These are phyloP conservation scores for Penicillium sp. DNA, from an alignment of 2,329 filamentous ascomycete genomes.

Conservation along the genomic window DNA sequence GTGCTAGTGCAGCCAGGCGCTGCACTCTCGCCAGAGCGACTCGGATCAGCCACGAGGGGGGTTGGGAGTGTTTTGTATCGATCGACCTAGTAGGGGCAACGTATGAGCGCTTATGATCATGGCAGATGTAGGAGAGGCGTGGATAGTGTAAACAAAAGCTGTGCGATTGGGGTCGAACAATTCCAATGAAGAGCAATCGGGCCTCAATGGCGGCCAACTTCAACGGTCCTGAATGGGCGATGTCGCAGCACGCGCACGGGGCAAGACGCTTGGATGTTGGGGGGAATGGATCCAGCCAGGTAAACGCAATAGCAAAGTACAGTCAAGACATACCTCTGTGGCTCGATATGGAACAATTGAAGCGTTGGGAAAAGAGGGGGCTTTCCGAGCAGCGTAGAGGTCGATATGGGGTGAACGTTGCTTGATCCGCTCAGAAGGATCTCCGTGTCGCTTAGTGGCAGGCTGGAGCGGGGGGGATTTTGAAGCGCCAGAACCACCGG, in stretches of 20 bases:
- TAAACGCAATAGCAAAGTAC: not conserved
- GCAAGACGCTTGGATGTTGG: constrained; percentile 14
- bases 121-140: constrained; percentile 4
- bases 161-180: not conserved
- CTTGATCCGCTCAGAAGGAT: constrained; percentile 32
- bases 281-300: constrained; percentile 7
- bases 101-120: constrained; percentile 29
- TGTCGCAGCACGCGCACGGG: constrained; percentile 26
- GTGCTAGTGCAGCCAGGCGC: constrained; percentile 37
- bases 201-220: constrained; percentile 15
- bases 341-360: constrained; percentile 19
- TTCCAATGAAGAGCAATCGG: not conserved
- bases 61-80: constrained; percentile 26
- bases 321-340: constrained; percentile 17
- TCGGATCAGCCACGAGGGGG: constrained; percentile 24
- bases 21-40: constrained; percentile 37
- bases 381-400: constrained; percentile 9
- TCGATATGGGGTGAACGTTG: constrained; percentile 19
- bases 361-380: constrained; percentile 3
- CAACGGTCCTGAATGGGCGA: constrained; percentile 12
- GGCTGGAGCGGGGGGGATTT: constrained; percentile 36
- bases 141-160: not conserved
- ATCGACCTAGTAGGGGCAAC: constrained; percentile 28
- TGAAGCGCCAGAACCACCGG: constrained; percentile 24
- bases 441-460: constrained; percentile 45